Evolutionary conservation across 2,329 filamentous ascomycete genomes (phyloP), one percentile per base, ranked within the genome.

Genomic region (Biscogniauxia sp.): DNA sequence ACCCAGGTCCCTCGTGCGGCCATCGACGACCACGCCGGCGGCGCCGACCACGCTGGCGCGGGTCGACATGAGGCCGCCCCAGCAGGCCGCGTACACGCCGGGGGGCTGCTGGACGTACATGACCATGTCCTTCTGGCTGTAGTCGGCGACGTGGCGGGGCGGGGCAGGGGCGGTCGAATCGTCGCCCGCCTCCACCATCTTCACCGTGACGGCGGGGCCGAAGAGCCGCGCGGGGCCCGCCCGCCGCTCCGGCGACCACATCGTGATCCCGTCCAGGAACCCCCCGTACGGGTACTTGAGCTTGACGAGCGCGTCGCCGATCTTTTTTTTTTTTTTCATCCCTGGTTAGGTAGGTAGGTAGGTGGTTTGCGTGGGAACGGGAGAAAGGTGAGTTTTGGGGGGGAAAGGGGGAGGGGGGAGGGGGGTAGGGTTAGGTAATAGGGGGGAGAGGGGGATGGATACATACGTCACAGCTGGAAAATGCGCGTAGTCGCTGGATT

Each of bases 191-290:
- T 75, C 75, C 15, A 78, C 81, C 64, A 83, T 84, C 64, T 80
- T 75, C 55, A 85, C 82, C 0, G 82, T 85, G 64, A 82, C 84
- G 5, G 81, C 83, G 11, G 80, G 82, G 3, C 83, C 83, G 20
- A 82, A 75, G 58, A 85, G 81, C 70, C 82, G 84, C 50, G 82
- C 82, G 11, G 73, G 64, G 5, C 81, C 82, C 20, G 76, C 76
- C 72, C 84, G 81, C 49, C 79, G 78, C 55, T 77, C 71, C 1
- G 83, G 82, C 2, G 82, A 85, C 76, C 78, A 84, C 77, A 85
- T 80, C 25, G 78, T 81, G 54, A 85, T 72, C 13, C 82, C 81
- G 2, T 79, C 76, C 1, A 85, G 75, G 69, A 85, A 86, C 51
- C 83, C 83, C 63, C 82, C 82, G 65, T 82, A 73, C 61, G 71